Percentiles rank a stretch among this genome's conserved stretches.
These are phyloP conservation scores for Penicillium alfredii DNA, from an alignment of 495 filamentous ascomycete species.

Conservation along the genomic window DNA sequence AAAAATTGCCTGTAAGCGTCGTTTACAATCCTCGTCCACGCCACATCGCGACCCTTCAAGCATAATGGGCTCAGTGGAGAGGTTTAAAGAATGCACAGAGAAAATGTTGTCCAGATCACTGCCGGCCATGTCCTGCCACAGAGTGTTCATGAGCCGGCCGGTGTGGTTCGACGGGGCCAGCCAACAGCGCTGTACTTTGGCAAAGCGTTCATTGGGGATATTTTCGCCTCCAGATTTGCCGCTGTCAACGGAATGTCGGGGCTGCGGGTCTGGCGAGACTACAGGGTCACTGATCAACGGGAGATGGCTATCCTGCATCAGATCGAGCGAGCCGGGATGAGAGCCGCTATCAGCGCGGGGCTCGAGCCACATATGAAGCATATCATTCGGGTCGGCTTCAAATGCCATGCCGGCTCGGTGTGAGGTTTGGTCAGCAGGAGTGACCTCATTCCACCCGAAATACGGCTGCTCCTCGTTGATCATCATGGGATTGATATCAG, in stretches of 20 bases:
- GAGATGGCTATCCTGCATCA: conserved; percentile 26
- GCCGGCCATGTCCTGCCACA: conserved; percentile 43
- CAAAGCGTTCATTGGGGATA: conserved; percentile 45
- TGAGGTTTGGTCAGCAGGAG: conserved; percentile 19
- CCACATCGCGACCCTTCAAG: conserved; percentile 41
- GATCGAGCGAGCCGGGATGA: conserved; percentile 32
- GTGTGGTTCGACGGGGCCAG: conserved; percentile 37
- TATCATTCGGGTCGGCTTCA: conserved; percentile 29
- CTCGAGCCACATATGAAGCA: conserved; percentile 39
- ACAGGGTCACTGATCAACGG: conserved; percentile 27
- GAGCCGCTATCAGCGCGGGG: conserved; percentile 32
- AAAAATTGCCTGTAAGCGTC: conserved; percentile 36
- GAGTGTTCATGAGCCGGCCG: conserved; percentile 41
- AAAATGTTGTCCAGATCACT: conserved; percentile 43
- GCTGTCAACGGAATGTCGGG: conserved; percentile 24
- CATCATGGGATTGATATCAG: conserved; percentile 31
- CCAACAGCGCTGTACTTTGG: conserved; percentile 47
- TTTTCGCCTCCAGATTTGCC: conserved; percentile 28
- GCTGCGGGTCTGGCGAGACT: conserved; percentile 19
- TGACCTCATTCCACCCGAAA: conserved; percentile 33
- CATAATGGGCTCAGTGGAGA: conserved; percentile 16
- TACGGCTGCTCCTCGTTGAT: conserved; percentile 30
- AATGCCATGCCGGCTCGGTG: conserved; percentile 20
- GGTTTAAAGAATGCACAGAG: conserved; percentile 22
- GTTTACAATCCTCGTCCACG: conserved; percentile 44